Conservation (phyloP, 192 early-diverging fungal genomes). For the Chytriomyces hyalinus region DNA sequence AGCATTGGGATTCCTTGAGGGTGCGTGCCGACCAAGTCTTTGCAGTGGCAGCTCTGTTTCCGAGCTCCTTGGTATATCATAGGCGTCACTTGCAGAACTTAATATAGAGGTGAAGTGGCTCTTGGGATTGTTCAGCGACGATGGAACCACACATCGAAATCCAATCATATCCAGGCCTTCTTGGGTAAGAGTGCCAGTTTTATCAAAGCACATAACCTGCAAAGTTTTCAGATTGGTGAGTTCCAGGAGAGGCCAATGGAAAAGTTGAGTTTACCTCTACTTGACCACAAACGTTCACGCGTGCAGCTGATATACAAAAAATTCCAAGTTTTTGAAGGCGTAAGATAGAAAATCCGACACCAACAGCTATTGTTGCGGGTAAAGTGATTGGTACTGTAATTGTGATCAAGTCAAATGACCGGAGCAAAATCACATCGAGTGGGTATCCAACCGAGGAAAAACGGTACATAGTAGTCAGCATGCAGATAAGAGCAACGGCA, state of each 20-base stretch:
- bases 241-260: neutral
- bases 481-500: slow-evolving; percentile 81
- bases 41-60: neutral
- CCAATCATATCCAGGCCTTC: slow-evolving; percentile 95
- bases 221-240: neutral
- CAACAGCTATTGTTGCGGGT: slow-evolving; percentile 97
- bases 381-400: slow-evolving; percentile 96
- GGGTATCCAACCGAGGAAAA: slow-evolving; percentile 80
- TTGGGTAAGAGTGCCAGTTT: slow-evolving; percentile 96
- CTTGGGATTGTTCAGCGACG: neutral
- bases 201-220: slow-evolving; percentile 94
- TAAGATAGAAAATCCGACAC: slow-evolving; percentile 91
- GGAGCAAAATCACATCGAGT: slow-evolving; percentile 72
- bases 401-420: slow-evolving; percentile 96
- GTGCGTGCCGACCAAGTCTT: neutral
- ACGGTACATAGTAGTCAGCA: slow-evolving; percentile 84
- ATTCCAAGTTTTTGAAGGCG: slow-evolving; percentile 81
- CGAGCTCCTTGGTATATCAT: neutral
- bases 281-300: slow-evolving; percentile 95
- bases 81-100: slow-evolving; percentile 13
- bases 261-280: slow-evolving; percentile 59
- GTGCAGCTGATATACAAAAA: slow-evolving; percentile 90
- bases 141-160: slow-evolving; percentile 58
- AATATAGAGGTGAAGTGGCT: slow-evolving; percentile 20
- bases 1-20: neutral